phyloP scores from a whole-genome alignment of 1,284 basidiomycete genomes.

The Microbotryomycetes sp. region DNA sequence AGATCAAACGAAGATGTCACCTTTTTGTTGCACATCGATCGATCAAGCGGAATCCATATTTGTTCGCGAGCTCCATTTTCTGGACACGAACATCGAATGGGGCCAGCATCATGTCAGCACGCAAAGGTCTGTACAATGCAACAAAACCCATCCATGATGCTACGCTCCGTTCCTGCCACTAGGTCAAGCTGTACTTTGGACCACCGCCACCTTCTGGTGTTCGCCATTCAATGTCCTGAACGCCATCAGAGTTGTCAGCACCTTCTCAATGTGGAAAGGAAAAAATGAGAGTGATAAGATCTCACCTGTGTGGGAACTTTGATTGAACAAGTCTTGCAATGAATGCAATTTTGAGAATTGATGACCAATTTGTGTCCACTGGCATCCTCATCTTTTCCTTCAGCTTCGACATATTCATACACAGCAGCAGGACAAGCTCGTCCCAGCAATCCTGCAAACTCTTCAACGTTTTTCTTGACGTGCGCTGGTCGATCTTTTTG shows the following conservation, averaged over 20 bases:
- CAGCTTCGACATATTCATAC: slow-evolving; percentile 82
- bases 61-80: too few species aligned
- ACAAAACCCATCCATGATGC: too few species aligned
- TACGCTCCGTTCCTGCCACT: neutral
- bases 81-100: too few species aligned
- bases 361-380: slow-evolving; percentile 85
- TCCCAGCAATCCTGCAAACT: slow-evolving; percentile 80
- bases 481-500: slow-evolving; percentile 56
- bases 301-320: slow-evolving; percentile 50
- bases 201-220: slow-evolving; percentile 90
- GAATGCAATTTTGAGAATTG: slow-evolving; percentile 90
- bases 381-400: slow-evolving; percentile 52
- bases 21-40: too few species aligned
- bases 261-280: neutral
- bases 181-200: slow-evolving; percentile 61
- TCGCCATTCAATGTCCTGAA: slow-evolving; percentile 86
- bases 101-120: too few species aligned
- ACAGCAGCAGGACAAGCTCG: slow-evolving; percentile 92
- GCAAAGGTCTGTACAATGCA: too few species aligned
- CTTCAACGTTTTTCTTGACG: slow-evolving; percentile 60
- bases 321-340: slow-evolving; percentile 91
- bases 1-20: too few species aligned
- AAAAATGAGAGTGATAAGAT: neutral
- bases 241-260: slow-evolving; percentile 12
- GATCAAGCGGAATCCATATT: too few species aligned